Conservation (phyloP, 1,284 basidiomycete genomes). For the Malassezia furfur region DNA sequence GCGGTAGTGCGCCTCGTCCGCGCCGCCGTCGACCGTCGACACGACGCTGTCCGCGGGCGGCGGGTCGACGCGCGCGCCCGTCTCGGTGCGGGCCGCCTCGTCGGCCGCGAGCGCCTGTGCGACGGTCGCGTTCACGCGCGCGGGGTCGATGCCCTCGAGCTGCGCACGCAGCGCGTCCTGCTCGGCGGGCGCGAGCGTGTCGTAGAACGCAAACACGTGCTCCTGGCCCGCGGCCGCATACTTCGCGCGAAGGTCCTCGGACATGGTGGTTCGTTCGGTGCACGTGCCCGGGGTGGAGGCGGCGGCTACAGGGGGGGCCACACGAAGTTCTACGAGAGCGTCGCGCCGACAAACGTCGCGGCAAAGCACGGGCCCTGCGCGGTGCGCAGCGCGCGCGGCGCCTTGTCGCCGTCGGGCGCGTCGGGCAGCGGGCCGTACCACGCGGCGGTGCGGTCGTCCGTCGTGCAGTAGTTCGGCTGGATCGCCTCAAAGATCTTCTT, state of each 20-base stretch:
- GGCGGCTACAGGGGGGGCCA: not conserved
- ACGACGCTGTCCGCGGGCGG: slow-evolving; percentile 29
- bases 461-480: slow-evolving; percentile 43
- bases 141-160: slow-evolving; percentile 72
- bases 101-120: slow-evolving; percentile 66
- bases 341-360: slow-evolving; percentile 35
- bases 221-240: slow-evolving; percentile 67
- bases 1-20: slow-evolving; percentile 53
- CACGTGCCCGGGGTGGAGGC: not conserved
- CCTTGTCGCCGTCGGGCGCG: slow-evolving; percentile 37
- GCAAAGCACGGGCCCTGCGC: slow-evolving; percentile 32
- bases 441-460: slow-evolving; percentile 28
- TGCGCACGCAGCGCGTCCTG: slow-evolving; percentile 62
- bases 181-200: slow-evolving; percentile 60
- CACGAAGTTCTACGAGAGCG: slow-evolving; percentile 26
- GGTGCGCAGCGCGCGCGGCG: slow-evolving; percentile 33
- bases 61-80: slow-evolving; percentile 45
- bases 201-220: slow-evolving; percentile 82
- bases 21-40: slow-evolving; percentile 31
- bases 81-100: slow-evolving; percentile 52
- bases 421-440: slow-evolving; percentile 41
- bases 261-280: slow-evolving; percentile 9
- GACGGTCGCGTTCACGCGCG: slow-evolving; percentile 83
- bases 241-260: slow-evolving; percentile 15
- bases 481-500: slow-evolving; percentile 49